Evolutionary conservation across 768 basidiomycete genomes (phyloP).

Genomic region (Mycena chlorophos): DNA sequence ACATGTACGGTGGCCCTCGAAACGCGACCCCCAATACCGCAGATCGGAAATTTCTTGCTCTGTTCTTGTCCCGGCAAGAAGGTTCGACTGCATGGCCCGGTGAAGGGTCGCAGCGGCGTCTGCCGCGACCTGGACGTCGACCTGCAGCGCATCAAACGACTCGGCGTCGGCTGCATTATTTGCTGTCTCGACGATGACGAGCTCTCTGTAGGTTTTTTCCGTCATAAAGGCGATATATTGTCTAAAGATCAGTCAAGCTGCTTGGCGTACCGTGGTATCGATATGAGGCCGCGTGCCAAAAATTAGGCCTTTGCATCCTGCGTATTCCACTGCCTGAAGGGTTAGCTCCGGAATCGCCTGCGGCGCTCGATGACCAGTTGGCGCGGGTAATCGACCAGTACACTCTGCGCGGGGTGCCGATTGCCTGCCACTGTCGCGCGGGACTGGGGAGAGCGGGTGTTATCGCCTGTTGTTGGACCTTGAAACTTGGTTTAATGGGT

Average conservation of each 20-base stretch:
- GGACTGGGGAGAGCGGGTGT: constrained; percentile 93
- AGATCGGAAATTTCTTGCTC: constrained; percentile 82
- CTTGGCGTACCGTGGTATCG: constrained; percentile 86
- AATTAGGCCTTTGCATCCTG: constrained; percentile 75
- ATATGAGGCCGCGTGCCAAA: constrained; percentile 63
- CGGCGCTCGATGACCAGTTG: constrained; percentile 65
- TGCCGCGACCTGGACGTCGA: constrained; percentile 82
- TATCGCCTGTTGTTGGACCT: constrained; percentile 88
- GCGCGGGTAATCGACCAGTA: constrained; percentile 66
- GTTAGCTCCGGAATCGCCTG: constrained; percentile 63
- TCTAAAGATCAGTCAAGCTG: no score
- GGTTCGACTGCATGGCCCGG: constrained; percentile 73
- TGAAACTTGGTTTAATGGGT: constrained; percentile 88
- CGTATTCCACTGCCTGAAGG: constrained; percentile 90
- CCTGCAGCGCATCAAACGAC: constrained; percentile 67
- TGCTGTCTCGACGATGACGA: constrained; percentile 89
- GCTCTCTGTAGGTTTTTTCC: no score
- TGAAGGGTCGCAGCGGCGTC: constrained; percentile 77
- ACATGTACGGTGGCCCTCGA: constrained; percentile 16
- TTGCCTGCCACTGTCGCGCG: constrained; percentile 90
- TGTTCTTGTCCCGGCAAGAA: constrained; percentile 97
- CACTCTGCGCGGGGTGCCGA: constrained; percentile 66
- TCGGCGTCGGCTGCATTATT: constrained; percentile 78
- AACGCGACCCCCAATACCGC: constrained; percentile 14
- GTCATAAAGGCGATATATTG: no score